phyloP scores from a whole-genome alignment of 2,329 filamentous ascomycete genomes.

The Septoria petroselini region DNA sequence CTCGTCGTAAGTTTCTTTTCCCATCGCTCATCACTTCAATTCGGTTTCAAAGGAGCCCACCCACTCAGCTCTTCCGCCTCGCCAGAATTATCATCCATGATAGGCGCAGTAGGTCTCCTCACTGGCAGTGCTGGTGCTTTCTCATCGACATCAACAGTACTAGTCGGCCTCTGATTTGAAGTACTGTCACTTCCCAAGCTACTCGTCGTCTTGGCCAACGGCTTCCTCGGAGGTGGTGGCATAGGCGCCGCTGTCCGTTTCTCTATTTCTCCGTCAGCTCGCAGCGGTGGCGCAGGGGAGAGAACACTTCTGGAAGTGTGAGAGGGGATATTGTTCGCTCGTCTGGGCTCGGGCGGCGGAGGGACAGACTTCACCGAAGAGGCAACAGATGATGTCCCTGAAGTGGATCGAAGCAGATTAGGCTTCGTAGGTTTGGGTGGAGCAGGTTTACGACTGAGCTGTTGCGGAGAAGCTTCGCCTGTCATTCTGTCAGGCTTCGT shows the following conservation, averaged over 20 bases:
- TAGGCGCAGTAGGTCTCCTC: conserved; percentile 26
- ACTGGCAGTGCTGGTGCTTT: conserved; percentile 27
- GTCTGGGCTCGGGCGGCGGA: conserved; percentile 27
- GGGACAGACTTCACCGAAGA: conserved; percentile 22
- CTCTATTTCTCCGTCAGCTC: conserved; percentile 14
- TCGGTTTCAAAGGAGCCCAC: conserved; percentile 36
- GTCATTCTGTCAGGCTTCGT: conserved; percentile 11
- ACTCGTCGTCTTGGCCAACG: conserved; percentile 7
- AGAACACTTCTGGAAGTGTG: conserved; percentile 7
- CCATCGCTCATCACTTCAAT: not conserved
- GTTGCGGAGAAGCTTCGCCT: conserved; percentile 22
- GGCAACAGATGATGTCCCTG: conserved; percentile 24
- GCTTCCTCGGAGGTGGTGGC: conserved; percentile 27
- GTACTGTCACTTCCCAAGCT: not conserved
- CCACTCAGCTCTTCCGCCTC: conserved; percentile 29
- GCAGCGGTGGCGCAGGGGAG: conserved; percentile 22
- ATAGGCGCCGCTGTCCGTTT: conserved; percentile 16
- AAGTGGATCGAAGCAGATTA: conserved; percentile 31
- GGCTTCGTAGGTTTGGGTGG: conserved; percentile 38
- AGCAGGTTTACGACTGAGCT: conserved; percentile 36
- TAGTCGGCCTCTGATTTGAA: conserved; percentile 13
- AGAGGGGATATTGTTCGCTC: conserved; percentile 16
- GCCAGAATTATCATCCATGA: conserved; percentile 33
- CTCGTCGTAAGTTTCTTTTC: not conserved
- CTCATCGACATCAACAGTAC: conserved; percentile 3